phyloP scores from a whole-genome alignment of 2,329 filamentous ascomycete species.

The Neoascochyta sp. region DNA sequence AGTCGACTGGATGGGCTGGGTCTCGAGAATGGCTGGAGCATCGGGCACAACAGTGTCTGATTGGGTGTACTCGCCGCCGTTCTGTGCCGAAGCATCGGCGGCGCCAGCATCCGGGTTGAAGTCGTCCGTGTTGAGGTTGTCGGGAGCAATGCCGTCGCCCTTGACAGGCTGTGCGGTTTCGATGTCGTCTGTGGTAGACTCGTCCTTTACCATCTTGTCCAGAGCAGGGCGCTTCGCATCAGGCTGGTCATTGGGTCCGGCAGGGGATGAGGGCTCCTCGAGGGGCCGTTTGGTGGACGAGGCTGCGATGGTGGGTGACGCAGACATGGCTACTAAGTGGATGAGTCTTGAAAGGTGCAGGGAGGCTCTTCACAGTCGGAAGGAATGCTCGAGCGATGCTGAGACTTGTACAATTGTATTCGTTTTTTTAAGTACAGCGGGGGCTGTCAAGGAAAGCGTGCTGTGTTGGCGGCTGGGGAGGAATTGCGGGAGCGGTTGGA shows the following conservation, averaged over 20 bases:
- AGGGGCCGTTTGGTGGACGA: constrained; percentile 86
- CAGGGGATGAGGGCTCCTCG: constrained; percentile 94
- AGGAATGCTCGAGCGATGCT: constrained; percentile 25
- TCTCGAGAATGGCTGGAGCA: constrained; percentile 48
- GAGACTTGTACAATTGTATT: constrained; percentile 40
- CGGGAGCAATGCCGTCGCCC: constrained; percentile 31
- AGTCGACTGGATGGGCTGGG: constrained; percentile 58
- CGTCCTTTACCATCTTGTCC: constrained; percentile 80
- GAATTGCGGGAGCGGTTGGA: constrained; percentile 28
- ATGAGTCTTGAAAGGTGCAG: constrained; percentile 22
- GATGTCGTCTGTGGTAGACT: constrained; percentile 50
- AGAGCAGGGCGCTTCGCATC: constrained; percentile 95
- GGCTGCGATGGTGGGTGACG: constrained; percentile 46
- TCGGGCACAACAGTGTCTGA: constrained; percentile 69
- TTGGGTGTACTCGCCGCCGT: constrained; percentile 58
- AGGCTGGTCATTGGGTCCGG: constrained; percentile 84
- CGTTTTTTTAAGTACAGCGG: constrained; percentile 62
- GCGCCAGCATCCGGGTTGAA: constrained; percentile 20
- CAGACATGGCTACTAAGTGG: constrained; percentile 41
- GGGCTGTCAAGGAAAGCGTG: constrained; percentile 87
- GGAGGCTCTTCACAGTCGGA: constrained; percentile 32
- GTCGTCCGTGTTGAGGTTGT: constrained; percentile 30
- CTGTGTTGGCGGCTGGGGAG: constrained; percentile 57
- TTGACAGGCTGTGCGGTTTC: constrained; percentile 35
- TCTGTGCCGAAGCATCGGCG: constrained; percentile 36